These are phyloP conservation scores for Candida glucosophila DNA, from an alignment of 1,139 yeast genomes.

Conservation along the genomic window DNA sequence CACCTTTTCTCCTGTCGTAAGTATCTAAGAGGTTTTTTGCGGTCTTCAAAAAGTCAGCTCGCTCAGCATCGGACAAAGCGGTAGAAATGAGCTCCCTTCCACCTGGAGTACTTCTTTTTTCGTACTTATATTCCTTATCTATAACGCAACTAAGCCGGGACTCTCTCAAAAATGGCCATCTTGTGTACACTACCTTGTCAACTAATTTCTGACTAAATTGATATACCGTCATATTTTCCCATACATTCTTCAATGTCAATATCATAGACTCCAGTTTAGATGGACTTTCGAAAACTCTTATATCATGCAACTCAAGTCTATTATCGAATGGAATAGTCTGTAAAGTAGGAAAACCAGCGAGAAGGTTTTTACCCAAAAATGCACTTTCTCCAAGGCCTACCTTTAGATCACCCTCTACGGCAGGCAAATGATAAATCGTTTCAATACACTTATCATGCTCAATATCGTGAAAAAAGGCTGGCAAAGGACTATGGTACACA, in stretches of 20 bases:
- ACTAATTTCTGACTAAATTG: conserved; percentile 55
- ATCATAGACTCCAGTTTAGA: conserved; percentile 78
- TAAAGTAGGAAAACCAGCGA: conserved; percentile 90
- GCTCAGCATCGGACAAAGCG: conserved; percentile 32
- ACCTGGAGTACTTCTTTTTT: conserved; percentile 23
- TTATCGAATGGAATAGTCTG: conserved; percentile 54
- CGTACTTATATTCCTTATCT: conserved; percentile 45
- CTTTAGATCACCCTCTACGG: conserved; percentile 36
- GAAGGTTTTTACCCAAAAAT: conserved; percentile 53
- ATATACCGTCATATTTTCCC: conserved; percentile 38
- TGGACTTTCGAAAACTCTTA: conserved; percentile 77
- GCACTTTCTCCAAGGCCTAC: conserved; percentile 67
- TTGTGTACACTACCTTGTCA: conserved; percentile 57
- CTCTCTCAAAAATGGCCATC: conserved; percentile 88
- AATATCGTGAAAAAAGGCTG: conserved; percentile 69
- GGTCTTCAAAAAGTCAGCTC: conserved; percentile 29
- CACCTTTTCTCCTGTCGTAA: conserved; percentile 48
- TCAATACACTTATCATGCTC: conserved; percentile 75
- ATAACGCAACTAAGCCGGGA: conserved; percentile 60
- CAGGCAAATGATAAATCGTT: conserved; percentile 42
- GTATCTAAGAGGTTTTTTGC: conserved; percentile 22
- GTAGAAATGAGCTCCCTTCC: conserved; percentile 29
- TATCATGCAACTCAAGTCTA: conserved; percentile 49
- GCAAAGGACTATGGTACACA: conserved; percentile 69
- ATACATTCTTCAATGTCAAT: conserved; percentile 47